Conservation (phyloP, 257 asterid genomes). For the Solanum clarkiae region DNA sequence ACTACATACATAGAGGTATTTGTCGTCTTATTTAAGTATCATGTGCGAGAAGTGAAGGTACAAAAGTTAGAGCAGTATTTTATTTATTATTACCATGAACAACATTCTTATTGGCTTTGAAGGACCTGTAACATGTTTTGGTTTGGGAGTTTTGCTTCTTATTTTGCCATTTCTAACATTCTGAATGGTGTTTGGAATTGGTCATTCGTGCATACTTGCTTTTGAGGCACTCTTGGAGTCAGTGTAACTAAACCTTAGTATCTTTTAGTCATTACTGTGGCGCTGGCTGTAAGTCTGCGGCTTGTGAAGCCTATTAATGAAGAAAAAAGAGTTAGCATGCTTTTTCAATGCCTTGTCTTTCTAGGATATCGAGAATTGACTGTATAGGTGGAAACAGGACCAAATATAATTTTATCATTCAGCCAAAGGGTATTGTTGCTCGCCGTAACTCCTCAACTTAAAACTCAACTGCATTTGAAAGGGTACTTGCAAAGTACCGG, state of each 20-base stretch:
- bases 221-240: not conserved
- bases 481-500: not conserved
- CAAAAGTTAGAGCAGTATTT: not conserved
- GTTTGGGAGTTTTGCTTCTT: not conserved
- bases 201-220: not conserved
- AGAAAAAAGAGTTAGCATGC: not conserved
- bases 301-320: not conserved
- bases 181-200: not conserved
- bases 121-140: not conserved
- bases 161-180: not conserved
- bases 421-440: not conserved
- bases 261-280: not conserved
- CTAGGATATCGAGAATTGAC: not conserved
- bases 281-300: not conserved
- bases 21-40: constrained; percentile 1
- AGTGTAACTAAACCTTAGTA: not conserved
- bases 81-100: not conserved
- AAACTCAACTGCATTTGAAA: not conserved
- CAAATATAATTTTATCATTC: not conserved
- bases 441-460: not conserved
- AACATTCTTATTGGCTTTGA: not conserved
- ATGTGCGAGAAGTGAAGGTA: not conserved
- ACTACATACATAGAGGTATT: constrained; percentile 83
- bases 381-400: not conserved
- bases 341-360: not conserved